Evolutionary conservation across 2,329 filamentous ascomycete genomes (phyloP).

Genomic region (Apiospora marii): DNA sequence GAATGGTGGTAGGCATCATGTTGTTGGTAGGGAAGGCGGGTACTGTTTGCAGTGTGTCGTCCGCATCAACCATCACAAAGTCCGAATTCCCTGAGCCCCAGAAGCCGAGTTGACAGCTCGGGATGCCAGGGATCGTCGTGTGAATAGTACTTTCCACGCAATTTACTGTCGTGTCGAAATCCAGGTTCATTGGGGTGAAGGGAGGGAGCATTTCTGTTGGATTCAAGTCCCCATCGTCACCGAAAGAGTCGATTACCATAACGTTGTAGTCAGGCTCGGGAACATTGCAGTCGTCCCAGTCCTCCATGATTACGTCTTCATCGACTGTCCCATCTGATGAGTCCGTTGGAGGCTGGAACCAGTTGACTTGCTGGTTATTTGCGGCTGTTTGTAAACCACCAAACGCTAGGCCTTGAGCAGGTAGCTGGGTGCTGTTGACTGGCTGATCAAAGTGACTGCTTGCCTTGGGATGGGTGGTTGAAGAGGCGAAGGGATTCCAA

Average conservation of each 20-base stretch:
- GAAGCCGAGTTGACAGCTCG: not conserved
- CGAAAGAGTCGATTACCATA: not conserved
- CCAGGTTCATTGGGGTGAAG: not conserved
- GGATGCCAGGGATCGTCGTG: not conserved
- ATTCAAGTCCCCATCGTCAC: not conserved
- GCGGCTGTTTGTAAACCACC: not conserved
- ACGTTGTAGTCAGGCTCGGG: not conserved
- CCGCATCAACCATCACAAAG: not conserved
- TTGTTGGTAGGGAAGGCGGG: not conserved
- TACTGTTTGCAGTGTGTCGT: not conserved
- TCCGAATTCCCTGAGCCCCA: not conserved
- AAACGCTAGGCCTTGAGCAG: not conserved
- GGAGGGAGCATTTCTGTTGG: not conserved
- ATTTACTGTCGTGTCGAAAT: not conserved
- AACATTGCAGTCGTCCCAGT: not conserved
- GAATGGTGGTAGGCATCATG: not conserved
- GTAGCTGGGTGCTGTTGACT: not conserved
- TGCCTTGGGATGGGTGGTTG: not conserved
- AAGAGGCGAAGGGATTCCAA: not conserved
- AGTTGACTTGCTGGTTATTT: not conserved
- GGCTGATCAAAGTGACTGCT: not conserved
- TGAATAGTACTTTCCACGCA: not conserved
- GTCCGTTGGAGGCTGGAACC: not conserved
- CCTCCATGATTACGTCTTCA: not conserved
- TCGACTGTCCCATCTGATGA: not conserved